A percentile compares a stretch with the other conserved stretches of the same genome.
phyloP scores from a whole-genome alignment of 140 eudicot genomes.

The Oenanthe javanica region DNA sequence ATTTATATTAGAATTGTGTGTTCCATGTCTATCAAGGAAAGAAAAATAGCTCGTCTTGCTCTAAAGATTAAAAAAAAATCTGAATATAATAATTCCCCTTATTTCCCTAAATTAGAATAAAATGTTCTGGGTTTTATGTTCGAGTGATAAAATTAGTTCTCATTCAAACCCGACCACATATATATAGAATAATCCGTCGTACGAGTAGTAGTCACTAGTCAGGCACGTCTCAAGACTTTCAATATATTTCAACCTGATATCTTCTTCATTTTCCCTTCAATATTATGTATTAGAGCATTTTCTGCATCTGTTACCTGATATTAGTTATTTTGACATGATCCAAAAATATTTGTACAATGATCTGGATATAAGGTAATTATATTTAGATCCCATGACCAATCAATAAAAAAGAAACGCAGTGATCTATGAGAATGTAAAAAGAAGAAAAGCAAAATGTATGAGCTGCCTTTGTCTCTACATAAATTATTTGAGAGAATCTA shows the following conservation, averaged over 20 bases:
- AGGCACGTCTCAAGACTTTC: background rate
- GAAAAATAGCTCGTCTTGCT: no score
- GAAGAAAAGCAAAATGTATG: constrained; percentile 8
- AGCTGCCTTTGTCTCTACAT: constrained; percentile 11
- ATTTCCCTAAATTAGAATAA: background rate
- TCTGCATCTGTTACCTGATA: background rate
- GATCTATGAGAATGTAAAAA: constrained; percentile 10
- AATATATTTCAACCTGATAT: background rate
- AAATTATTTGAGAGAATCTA: constrained; percentile 16
- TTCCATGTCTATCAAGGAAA: no score
- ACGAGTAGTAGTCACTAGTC: no score
- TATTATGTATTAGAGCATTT: background rate
- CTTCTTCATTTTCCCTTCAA: background rate
- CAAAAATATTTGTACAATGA: background rate
- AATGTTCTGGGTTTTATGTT: background rate
- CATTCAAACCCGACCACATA: background rate
- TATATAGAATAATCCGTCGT: background rate
- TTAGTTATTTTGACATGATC: background rate
- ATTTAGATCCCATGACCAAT: background rate
- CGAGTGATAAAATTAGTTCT: background rate
- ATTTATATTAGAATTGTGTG: no score
- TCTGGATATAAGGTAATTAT: background rate
- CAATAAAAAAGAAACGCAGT: background rate
- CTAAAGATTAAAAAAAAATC: no score
- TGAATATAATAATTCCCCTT: no score